A percentile compares a stretch with the other conserved stretches of the same genome.
Evolutionary conservation across 306 rosid species (phyloP).

Genomic region (Gleditsia sinensis): DNA sequence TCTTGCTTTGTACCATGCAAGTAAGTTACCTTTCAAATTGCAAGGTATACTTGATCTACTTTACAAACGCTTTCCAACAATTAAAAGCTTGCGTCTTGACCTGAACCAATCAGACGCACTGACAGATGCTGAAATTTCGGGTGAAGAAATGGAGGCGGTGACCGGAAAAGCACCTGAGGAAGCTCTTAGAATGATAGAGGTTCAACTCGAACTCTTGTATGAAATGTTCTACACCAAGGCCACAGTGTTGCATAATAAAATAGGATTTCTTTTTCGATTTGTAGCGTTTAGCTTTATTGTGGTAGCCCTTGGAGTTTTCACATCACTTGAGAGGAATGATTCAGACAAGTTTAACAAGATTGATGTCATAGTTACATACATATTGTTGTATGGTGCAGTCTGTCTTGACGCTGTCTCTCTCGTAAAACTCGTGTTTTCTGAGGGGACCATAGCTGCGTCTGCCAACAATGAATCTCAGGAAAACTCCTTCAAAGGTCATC

Average conservation of each 20-base stretch:
- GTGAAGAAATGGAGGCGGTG: too few species aligned
- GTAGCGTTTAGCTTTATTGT: background rate
- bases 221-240: constrained; percentile 46
- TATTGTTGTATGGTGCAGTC: constrained; percentile 41
- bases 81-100: too few species aligned
- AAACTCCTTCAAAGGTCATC: background rate
- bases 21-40: too few species aligned
- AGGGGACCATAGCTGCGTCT: constrained; percentile 30
- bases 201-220: constrained; percentile 45
- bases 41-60: too few species aligned
- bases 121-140: too few species aligned
- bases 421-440: background rate
- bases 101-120: too few species aligned
- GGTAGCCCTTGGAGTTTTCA: constrained; percentile 23
- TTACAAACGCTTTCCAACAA: too few species aligned
- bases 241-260: constrained; percentile 12
- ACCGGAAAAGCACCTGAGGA: background rate
- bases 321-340: background rate
- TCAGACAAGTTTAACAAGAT: background rate
- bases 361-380: constrained; percentile 39
- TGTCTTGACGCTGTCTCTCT: constrained; percentile 35
- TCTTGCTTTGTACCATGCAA: constrained; percentile 36
- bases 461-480: background rate
- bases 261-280: background rate
- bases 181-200: constrained; percentile 23